Evolutionary conservation across 2,329 filamentous ascomycete species (phyloP), one percentile per base, ranked within the genome.

Genomic region (Beauveria pseudobassiana): DNA sequence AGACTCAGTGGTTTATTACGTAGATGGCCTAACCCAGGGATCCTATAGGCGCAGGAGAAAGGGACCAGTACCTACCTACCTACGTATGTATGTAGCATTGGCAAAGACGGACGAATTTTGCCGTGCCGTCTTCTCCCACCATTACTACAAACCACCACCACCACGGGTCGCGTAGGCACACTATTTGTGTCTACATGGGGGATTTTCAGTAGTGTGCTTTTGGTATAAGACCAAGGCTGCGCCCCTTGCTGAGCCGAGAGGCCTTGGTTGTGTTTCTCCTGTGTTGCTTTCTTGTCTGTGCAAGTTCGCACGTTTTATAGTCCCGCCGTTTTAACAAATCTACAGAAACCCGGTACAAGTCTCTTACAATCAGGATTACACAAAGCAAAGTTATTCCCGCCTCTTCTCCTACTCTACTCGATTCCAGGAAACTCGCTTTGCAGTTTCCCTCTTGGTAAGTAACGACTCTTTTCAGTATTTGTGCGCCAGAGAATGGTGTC

Each of bases 221-320:
- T 52, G 30, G 38, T 59, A 59, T 59, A 59, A 59, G 57, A 59
- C 48, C 6, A 53, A 34, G 42, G 18, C 16, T 45, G 57, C 49
- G 40, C 57, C 57, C 56, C 48, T 34, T 46, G 7, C 24, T 20
- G 18, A 6, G 48, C 22, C 9, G 14, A 52, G 24, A 20, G n/a
- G 24, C 24, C n/a, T 18, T 48, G 24, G 10, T 43, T 12, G 18
- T 46, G 26, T 34, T 56, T 7, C 26, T 46, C 26, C 14, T 56
- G 46, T 56, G 24, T 46, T 46, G 24, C 24, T 24, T 30, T 7
- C 30, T 20, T 38, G 18, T 7, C 12, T 38, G 54, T 34, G 5
- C 16, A 56, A 53, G 51, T 43, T 34, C 5, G 30, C 30, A 34
- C 14, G 30, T 34, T 34, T 34, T 34, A 14, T 34, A 34, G 30